Conservation (phyloP, 2,329 filamentous ascomycete species). For the Alternaria triticina region DNA sequence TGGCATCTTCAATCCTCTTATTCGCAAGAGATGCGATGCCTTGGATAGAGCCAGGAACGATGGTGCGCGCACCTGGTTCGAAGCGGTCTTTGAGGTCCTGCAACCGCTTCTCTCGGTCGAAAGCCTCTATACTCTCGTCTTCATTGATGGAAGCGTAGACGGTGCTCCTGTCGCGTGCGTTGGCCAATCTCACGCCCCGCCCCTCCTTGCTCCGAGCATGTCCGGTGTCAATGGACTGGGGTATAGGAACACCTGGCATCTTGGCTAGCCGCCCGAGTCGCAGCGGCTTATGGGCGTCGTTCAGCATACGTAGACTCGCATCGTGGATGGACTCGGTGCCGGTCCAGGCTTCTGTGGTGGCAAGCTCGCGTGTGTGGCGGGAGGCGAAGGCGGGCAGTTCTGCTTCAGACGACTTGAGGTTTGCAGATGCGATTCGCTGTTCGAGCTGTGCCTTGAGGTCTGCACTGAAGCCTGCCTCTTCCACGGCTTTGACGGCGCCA, state of each 20-base stretch:
- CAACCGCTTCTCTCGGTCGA: constrained; percentile 74
- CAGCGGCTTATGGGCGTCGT: constrained; percentile 65
- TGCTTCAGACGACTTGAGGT: constrained; percentile 61
- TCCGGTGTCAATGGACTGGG: constrained; percentile 42
- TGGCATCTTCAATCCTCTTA: constrained; percentile 91
- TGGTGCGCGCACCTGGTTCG: constrained; percentile 70
- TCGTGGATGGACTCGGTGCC: constrained; percentile 78
- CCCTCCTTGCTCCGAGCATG: constrained; percentile 47
- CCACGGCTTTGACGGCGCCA: constrained; percentile 62
- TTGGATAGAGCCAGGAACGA: constrained; percentile 78
- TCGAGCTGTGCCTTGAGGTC: constrained; percentile 65
- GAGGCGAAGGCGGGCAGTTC: constrained; percentile 67
- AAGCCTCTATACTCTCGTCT: constrained; percentile 65
- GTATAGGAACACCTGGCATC: constrained; percentile 30
- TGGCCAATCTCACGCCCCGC: constrained; percentile 56
- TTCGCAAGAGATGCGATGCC: constrained; percentile 86
- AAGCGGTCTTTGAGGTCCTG: constrained; percentile 83
- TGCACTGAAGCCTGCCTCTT: constrained; percentile 68
- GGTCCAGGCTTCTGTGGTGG: constrained; percentile 74
- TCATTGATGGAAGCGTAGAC: constrained; percentile 60
- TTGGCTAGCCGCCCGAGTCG: constrained; percentile 25
- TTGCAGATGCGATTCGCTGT: constrained; percentile 63
- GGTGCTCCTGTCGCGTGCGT: constrained; percentile 64
- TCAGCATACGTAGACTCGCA: constrained; percentile 78
- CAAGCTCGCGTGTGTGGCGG: constrained; percentile 70